phyloP scores from a whole-genome alignment of 2,329 filamentous ascomycete species.

The Sporothrix protearum region DNA sequence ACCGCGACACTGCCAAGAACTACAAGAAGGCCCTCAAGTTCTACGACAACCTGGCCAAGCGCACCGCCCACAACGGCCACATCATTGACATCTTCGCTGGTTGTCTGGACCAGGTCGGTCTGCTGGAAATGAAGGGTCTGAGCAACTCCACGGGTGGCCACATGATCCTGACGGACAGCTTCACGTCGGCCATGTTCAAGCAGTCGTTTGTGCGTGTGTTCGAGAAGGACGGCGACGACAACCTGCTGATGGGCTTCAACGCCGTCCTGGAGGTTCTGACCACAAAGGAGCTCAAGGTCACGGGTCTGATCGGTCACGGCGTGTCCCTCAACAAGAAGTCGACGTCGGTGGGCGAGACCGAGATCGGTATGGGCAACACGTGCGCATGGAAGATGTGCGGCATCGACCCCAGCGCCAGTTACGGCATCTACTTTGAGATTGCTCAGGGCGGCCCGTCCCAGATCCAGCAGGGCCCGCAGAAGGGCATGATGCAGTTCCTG shows the following conservation, averaged over 20 bases:
- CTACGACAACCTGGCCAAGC: constrained; percentile 90
- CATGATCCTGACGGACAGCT: constrained; percentile 97
- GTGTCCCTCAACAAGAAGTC: constrained; percentile 98
- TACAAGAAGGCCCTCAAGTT: constrained; percentile 99
- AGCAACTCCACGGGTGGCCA: constrained; percentile 95
- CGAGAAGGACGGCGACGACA: constrained; percentile 92
- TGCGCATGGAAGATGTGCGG: constrained; percentile 99
- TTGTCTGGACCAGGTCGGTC: constrained; percentile 92
- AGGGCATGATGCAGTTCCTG: constrained; percentile 95
- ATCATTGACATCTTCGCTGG: constrained; percentile 97
- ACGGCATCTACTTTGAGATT: constrained; percentile 97
- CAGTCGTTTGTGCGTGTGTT: constrained; percentile 97
- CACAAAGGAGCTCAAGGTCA: constrained; percentile 97
- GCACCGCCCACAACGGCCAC: constrained; percentile 93
- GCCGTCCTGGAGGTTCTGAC: constrained; percentile 92
- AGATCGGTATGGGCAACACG: constrained; percentile 97
- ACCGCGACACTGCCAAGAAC: constrained; percentile 98
- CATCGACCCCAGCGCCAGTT: constrained; percentile 89
- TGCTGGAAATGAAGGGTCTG: constrained; percentile 96
- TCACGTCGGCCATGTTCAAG: constrained; percentile 98
- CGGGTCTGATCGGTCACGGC: constrained; percentile 92
- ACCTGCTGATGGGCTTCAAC: constrained; percentile 97
- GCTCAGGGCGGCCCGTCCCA: constrained; percentile 86
- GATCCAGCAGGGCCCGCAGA: constrained; percentile 74
- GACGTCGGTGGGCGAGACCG: constrained; percentile 91